Percentiles rank a stretch among this genome's conserved stretches.
Evolutionary conservation across 345 rosid species (phyloP).

Genomic region (Eutrema heterophyllum): DNA sequence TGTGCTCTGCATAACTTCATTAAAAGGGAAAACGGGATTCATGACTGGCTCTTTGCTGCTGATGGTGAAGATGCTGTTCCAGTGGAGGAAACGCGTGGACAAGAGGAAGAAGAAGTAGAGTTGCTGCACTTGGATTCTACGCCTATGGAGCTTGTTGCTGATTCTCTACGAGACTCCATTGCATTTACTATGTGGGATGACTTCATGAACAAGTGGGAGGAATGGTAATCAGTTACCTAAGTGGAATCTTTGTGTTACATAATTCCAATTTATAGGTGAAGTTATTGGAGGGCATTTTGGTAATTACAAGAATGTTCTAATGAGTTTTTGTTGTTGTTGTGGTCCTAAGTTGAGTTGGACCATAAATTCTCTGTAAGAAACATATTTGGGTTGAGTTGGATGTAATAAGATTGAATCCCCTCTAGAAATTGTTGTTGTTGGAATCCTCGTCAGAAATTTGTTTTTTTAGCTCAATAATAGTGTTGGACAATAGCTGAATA

Average conservation of each 20-base stretch:
- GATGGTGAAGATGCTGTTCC: conserved; percentile 28
- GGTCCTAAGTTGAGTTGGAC: background rate
- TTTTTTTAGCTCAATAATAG: background rate
- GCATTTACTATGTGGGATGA: conserved; percentile 74
- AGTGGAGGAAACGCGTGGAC: conserved; percentile 39
- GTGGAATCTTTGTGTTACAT: background rate
- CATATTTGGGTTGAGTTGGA: too few relatives aligned
- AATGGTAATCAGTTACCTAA: conserved; percentile 36
- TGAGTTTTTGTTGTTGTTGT: background rate
- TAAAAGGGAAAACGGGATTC: conserved; percentile 46
- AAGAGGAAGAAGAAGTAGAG: conserved; percentile 49
- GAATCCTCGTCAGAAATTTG: background rate
- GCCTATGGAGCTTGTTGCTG: conserved; percentile 47
- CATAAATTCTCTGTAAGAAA: background rate
- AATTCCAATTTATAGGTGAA: background rate
- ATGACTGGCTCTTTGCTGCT: conserved; percentile 61
- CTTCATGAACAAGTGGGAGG: conserved; percentile 65
- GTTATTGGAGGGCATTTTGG: background rate
- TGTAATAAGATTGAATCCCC: background rate
- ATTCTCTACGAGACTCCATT: conserved; percentile 46
- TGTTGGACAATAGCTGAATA: background rate
- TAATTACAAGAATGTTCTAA: background rate
- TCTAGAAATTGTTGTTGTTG: background rate
- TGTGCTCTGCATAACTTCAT: conserved; percentile 72
- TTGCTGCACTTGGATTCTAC: conserved; percentile 45